phyloP scores from a whole-genome alignment of 805 yeast genomes.

The Pichia phayaonensis region DNA sequence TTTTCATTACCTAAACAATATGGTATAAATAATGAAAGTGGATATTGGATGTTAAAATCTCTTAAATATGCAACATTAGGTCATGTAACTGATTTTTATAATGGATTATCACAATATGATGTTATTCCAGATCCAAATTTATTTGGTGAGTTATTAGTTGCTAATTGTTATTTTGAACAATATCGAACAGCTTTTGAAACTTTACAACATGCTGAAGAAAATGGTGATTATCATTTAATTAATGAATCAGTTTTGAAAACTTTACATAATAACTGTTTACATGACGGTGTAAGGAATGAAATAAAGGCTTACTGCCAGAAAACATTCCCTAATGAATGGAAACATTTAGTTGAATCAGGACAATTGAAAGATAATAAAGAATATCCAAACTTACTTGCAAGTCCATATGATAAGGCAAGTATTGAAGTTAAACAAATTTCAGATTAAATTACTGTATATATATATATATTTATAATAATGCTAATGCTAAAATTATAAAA shows the following conservation, averaged over 20 bases:
- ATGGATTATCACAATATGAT: constrained; percentile 44
- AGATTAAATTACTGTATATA: background rate
- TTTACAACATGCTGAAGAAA: constrained; percentile 39
- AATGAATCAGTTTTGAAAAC: constrained; percentile 38
- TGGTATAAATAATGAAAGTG: constrained; percentile 56
- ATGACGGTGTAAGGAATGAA: constrained; percentile 28
- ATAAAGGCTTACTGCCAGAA: constrained; percentile 34
- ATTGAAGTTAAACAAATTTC: constrained; percentile 11
- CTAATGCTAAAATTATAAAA: too few species aligned
- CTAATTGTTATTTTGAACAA: constrained; percentile 61
- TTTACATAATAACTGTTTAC: constrained; percentile 40
- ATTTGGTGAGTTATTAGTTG: constrained; percentile 54
- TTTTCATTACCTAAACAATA: constrained; percentile 41
- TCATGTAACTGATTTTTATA: constrained; percentile 57
- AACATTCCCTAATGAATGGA: constrained; percentile 33
- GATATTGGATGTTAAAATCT: constrained; percentile 59
- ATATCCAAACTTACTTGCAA: constrained; percentile 26
- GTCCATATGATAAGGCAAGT: constrained; percentile 15
- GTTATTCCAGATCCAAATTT: constrained; percentile 46
- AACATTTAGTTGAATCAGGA: constrained; percentile 24
- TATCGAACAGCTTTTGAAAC: constrained; percentile 48
- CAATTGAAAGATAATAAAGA: constrained; percentile 26
- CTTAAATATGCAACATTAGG: constrained; percentile 45
- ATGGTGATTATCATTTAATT: constrained; percentile 35
- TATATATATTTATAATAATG: constrained; percentile 2